A percentile compares a stretch with the other conserved stretches of the same genome.
Conservation (phyloP, 768 basidiomycete genomes). For the Pleurotus eryngii region DNA sequence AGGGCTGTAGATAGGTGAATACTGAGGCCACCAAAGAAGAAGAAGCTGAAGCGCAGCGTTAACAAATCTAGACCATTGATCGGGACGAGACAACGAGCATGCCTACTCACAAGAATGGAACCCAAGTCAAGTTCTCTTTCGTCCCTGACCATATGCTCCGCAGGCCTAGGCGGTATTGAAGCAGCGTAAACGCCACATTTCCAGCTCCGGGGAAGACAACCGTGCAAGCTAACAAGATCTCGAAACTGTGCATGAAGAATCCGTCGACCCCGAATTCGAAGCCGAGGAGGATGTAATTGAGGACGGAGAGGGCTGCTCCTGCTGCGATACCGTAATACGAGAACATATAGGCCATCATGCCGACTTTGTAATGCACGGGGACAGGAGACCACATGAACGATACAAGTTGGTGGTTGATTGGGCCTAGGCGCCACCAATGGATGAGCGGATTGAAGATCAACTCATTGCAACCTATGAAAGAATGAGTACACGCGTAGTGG, state of each 20-base stretch:
- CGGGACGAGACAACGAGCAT: constrained; percentile 5
- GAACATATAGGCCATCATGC: constrained; percentile 73
- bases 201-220: constrained; percentile 69
- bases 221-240: constrained; percentile 72
- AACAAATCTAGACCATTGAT: not conserved
- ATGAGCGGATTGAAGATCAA: constrained; percentile 83
- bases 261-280: constrained; percentile 60
- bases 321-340: constrained; percentile 59
- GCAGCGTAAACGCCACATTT: constrained; percentile 63
- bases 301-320: constrained; percentile 54
- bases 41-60: constrained; percentile 45
- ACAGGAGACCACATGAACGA: constrained; percentile 74
- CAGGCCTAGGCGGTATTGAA: constrained; percentile 66
- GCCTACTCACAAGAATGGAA: constrained; percentile 72
- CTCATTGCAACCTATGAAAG: constrained; percentile 57
- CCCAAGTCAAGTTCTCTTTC: constrained; percentile 60
- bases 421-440: constrained; percentile 75
- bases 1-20: constrained; percentile 65
- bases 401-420: constrained; percentile 79
- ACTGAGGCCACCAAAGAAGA: constrained; percentile 76
- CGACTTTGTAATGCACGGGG: constrained; percentile 81
- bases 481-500: not conserved
- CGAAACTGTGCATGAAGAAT: constrained; percentile 69
- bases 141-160: constrained; percentile 46
- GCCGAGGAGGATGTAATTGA: constrained; percentile 73